Evolutionary conservation across 2,329 filamentous ascomycete species (phyloP).

Genomic region (Scleromitrula shiraiana): DNA sequence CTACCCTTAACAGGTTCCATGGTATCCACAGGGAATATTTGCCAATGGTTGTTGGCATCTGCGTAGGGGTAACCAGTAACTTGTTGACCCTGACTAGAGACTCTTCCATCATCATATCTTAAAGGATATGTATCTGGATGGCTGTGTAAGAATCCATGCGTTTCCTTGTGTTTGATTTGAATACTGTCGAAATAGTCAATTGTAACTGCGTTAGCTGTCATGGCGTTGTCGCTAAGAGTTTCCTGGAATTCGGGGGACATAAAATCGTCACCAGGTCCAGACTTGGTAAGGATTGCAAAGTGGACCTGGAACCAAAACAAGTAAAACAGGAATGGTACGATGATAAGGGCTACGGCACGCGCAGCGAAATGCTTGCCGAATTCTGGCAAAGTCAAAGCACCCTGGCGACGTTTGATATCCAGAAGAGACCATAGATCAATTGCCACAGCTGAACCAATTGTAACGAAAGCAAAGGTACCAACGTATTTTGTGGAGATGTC

Average conservation of each 20-base stretch:
- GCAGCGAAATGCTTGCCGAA: constrained; percentile 89
- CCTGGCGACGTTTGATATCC: constrained; percentile 76
- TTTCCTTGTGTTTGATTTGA: constrained; percentile 91
- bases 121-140: constrained; percentile 84
- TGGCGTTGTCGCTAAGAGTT: constrained; percentile 87
- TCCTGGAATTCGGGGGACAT: constrained; percentile 99
- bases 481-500: constrained; percentile 99
- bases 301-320: constrained; percentile 99
- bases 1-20: constrained; percentile 53
- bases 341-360: constrained; percentile 74
- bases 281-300: constrained; percentile 79
- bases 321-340: constrained; percentile 95
- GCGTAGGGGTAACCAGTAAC: constrained; percentile 97
- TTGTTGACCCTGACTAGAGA: constrained; percentile 96
- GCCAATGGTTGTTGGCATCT: constrained; percentile 98
- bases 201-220: constrained; percentile 77
- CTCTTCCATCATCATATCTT: constrained; percentile 92
- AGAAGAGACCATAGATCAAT: constrained; percentile 95
- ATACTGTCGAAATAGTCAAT: constrained; percentile 89
- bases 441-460: constrained; percentile 85
- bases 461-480: constrained; percentile 92
- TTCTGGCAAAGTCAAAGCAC: constrained; percentile 67
- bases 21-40: constrained; percentile 68
- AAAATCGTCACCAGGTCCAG: constrained; percentile 94
- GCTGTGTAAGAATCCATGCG: constrained; percentile 91